These are phyloP conservation scores for Wickerhamomyces kurtzmanii DNA, from an alignment of 805 yeast species.

Conservation along the genomic window DNA sequence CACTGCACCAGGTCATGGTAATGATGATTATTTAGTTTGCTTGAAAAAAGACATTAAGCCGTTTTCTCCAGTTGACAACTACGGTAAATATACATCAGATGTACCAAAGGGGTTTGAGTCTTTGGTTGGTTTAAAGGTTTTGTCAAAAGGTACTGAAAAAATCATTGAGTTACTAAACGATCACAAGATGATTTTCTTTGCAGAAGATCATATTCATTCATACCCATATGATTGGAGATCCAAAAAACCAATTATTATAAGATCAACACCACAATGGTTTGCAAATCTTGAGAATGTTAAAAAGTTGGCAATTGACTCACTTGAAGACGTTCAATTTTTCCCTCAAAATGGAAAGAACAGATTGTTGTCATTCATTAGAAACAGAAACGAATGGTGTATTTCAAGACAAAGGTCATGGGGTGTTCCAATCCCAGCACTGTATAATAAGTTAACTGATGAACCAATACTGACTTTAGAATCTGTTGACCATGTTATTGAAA, in stretches of 20 bases:
- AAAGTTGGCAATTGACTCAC: constrained; percentile 44
- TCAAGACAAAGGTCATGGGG: constrained; percentile 98
- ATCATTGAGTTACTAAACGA: constrained; percentile 34
- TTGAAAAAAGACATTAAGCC: constrained; percentile 43
- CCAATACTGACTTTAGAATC: constrained; percentile 50
- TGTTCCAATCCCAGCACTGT: constrained; percentile 89
- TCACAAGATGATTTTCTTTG: constrained; percentile 34
- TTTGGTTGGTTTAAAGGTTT: constrained; percentile 48
- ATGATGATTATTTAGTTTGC: constrained; percentile 80
- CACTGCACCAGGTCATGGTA: constrained; percentile 97
- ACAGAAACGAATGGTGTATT: constrained; percentile 94
- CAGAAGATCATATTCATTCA: constrained; percentile 57
- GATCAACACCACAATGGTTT: constrained; percentile 97
- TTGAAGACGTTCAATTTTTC: constrained; percentile 54
- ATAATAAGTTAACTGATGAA: constrained; percentile 37
- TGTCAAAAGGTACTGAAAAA: constrained; percentile 42
- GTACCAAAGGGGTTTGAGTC: constrained; percentile 37
- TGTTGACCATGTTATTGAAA: constrained; percentile 46
- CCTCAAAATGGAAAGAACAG: constrained; percentile 72
- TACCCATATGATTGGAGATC: constrained; percentile 98
- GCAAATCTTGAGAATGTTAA: constrained; percentile 76
- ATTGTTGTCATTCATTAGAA: constrained; percentile 58
- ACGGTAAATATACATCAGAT: constrained; percentile 54
- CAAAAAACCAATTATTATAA: constrained; percentile 85
- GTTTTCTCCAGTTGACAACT: constrained; percentile 69